These are phyloP conservation scores for Phyllachora maydis DNA, from an alignment of 2,329 filamentous ascomycete genomes.

Conservation along the genomic window DNA sequence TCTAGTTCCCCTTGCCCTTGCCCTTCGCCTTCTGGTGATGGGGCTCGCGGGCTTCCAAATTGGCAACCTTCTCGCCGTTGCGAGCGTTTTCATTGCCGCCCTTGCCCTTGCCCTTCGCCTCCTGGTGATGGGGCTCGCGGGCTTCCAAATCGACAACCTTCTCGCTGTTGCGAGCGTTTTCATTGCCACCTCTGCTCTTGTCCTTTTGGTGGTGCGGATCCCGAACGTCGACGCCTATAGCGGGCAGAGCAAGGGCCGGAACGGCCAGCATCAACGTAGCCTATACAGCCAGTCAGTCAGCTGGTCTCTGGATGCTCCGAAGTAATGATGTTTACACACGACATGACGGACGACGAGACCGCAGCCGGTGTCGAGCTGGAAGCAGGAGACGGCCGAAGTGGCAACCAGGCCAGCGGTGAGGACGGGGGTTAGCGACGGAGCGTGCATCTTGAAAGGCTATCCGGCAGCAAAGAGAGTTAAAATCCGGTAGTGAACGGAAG, in stretches of 20 bases:
- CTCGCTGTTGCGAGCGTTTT: not conserved
- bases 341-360: constrained; percentile 5
- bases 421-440: constrained; percentile 10
- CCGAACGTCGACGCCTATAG: no score
- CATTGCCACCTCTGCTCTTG: constrained; percentile 3
- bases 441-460: constrained; percentile 11
- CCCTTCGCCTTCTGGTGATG: constrained; percentile 8
- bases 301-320: not conserved
- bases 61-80: constrained; percentile 2
- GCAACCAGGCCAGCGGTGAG: constrained; percentile 11
- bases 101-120: constrained; percentile 5
- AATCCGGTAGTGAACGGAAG: constrained; percentile 3
- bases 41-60: constrained; percentile 6
- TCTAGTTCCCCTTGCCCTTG: constrained; percentile 3
- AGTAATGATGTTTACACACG: not conserved
- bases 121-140: constrained; percentile 7
- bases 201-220: constrained; percentile 1
- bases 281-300: constrained; percentile 1
- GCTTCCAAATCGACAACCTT: constrained; percentile 4
- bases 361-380: constrained; percentile 8
- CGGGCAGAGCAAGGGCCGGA: constrained; percentile 8
- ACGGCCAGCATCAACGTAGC: constrained; percentile 10
- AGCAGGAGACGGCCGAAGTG: constrained; percentile 10
- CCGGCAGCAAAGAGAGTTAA: constrained; percentile 10
- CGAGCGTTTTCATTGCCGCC: constrained; percentile 2